A percentile compares a stretch with the other conserved stretches of the same genome.
These are phyloP conservation scores for Crataegus laevigata DNA, from an alignment of 306 rosid genomes.

Conservation along the genomic window DNA sequence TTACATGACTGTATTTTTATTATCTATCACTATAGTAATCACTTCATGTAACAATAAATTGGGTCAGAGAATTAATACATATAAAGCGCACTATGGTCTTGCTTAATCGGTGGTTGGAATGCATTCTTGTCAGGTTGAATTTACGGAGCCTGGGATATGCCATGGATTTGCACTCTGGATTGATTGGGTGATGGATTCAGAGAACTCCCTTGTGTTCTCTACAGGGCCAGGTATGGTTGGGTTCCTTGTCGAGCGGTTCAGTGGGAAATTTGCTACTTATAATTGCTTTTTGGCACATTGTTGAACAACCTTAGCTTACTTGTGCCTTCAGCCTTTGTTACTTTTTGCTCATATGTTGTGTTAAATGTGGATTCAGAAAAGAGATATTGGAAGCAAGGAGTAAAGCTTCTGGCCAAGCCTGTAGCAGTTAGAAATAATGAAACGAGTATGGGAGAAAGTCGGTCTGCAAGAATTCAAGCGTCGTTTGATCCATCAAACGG, in stretches of 20 bases:
- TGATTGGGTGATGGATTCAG: constrained; percentile 84
- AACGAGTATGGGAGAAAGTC: constrained; percentile 14
- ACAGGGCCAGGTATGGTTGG: constrained; percentile 77
- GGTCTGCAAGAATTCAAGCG: constrained; percentile 55
- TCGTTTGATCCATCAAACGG: constrained; percentile 56
- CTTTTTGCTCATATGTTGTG: background rate
- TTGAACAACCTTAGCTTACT: background rate
- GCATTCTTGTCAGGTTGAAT: constrained; percentile 43
- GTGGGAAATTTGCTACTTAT: background rate
- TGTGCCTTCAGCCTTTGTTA: background rate
- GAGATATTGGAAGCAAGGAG: constrained; percentile 92
- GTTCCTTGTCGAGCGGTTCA: background rate
- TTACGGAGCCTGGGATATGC: constrained; percentile 59
- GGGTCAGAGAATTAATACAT: background rate
- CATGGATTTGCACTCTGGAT: constrained; percentile 86
- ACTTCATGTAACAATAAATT: background rate
- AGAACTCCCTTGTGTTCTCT: constrained; percentile 47
- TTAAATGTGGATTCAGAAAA: constrained; percentile 45
- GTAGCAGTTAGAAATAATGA: constrained; percentile 36
- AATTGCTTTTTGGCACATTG: background rate
- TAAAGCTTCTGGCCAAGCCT: constrained; percentile 74
- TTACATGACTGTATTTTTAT: background rate
- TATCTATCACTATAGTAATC: background rate
- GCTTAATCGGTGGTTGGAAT: constrained; percentile 9
- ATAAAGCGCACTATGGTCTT: background rate